Percentiles rank a stretch among this genome's conserved stretches.
Evolutionary conservation across 1,284 basidiomycete genomes (phyloP).

Genomic region (Ustilago curta): DNA sequence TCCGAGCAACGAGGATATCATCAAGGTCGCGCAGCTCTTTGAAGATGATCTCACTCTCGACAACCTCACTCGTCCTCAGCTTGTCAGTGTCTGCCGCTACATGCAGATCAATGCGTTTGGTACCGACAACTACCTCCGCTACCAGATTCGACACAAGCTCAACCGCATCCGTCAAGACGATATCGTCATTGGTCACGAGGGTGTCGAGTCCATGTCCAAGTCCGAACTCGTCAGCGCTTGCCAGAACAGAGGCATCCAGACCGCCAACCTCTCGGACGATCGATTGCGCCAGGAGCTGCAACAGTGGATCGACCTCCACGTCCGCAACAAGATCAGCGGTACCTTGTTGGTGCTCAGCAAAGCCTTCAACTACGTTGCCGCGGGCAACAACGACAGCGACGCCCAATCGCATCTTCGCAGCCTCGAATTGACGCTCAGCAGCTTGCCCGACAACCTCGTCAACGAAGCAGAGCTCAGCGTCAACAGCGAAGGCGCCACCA

Average conservation of each 20-base stretch:
- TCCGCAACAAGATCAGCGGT: slow-evolving; percentile 86
- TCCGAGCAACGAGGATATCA: slow-evolving; percentile 86
- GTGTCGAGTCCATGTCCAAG: slow-evolving; percentile 88
- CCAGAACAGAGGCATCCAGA: slow-evolving; percentile 92
- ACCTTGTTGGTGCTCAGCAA: slow-evolving; percentile 91
- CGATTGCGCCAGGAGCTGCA: slow-evolving; percentile 84
- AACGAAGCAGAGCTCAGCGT: slow-evolving; percentile 97
- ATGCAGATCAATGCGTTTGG: slow-evolving; percentile 99
- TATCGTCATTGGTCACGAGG: slow-evolving; percentile 86
- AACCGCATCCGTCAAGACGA: slow-evolving; percentile 90
- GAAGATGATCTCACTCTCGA: slow-evolving; percentile 97
- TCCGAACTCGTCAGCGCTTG: slow-evolving; percentile 91
- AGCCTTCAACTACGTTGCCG: slow-evolving; percentile 84
- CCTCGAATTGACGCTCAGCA: slow-evolving; percentile 89
- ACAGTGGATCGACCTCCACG: slow-evolving; percentile 93
- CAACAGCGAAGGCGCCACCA: slow-evolving; percentile 89
- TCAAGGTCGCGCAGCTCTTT: slow-evolving; percentile 95
- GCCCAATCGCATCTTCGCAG: slow-evolving; percentile 75
- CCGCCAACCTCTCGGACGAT: slow-evolving; percentile 76
- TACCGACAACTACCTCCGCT: slow-evolving; percentile 97
- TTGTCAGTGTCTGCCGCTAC: slow-evolving; percentile 90
- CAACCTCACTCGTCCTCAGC: slow-evolving; percentile 95
- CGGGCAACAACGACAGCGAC: slow-evolving; percentile 41
- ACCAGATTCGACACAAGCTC: slow-evolving; percentile 87
- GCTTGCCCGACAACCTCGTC: slow-evolving; percentile 92